These are phyloP conservation scores for Metarhizium brunneum DNA, from an alignment of 2,329 filamentous ascomycete genomes.

Conservation along the genomic window DNA sequence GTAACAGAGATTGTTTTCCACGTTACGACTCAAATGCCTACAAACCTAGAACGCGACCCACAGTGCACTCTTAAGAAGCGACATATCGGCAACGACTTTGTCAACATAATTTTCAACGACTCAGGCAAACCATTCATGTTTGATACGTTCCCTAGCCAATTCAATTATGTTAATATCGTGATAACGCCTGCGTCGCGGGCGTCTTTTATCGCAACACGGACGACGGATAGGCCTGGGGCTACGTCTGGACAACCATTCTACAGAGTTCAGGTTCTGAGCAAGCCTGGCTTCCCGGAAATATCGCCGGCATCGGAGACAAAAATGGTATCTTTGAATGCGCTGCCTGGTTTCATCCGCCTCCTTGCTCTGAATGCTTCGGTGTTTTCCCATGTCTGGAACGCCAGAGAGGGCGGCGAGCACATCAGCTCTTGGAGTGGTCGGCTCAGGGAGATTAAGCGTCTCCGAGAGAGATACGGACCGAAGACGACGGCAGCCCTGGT, in stretches of 20 bases:
- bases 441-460: constrained; percentile 71
- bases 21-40: constrained; percentile 96
- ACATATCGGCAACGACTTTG: constrained; percentile 95
- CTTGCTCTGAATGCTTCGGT: constrained; percentile 89
- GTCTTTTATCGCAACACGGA: constrained; percentile 60
- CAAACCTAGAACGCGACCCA: constrained; percentile 65
- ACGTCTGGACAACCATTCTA: constrained; percentile 52
- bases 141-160: constrained; percentile 85
- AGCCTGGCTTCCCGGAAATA: constrained; percentile 81
- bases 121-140: constrained; percentile 85
- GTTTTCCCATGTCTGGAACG: constrained; percentile 84
- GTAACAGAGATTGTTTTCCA: constrained; percentile 95
- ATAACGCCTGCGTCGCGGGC: constrained; percentile 79
- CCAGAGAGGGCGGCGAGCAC: constrained; percentile 68
- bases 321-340: constrained; percentile 71
- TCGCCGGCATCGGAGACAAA: constrained; percentile 85
- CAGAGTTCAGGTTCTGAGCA: constrained; percentile 81
- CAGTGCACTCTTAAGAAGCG: constrained; percentile 78
- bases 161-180: constrained; percentile 96
- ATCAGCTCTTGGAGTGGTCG: constrained; percentile 85
- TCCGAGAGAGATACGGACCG: constrained; percentile 59
- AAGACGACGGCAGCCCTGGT: constrained; percentile 22
- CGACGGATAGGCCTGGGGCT: constrained; percentile 20
- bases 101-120: constrained; percentile 97
- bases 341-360: constrained; percentile 79